phyloP scores from a whole-genome alignment of 2,329 filamentous ascomycete species.

The Hypoxylon sp. region DNA sequence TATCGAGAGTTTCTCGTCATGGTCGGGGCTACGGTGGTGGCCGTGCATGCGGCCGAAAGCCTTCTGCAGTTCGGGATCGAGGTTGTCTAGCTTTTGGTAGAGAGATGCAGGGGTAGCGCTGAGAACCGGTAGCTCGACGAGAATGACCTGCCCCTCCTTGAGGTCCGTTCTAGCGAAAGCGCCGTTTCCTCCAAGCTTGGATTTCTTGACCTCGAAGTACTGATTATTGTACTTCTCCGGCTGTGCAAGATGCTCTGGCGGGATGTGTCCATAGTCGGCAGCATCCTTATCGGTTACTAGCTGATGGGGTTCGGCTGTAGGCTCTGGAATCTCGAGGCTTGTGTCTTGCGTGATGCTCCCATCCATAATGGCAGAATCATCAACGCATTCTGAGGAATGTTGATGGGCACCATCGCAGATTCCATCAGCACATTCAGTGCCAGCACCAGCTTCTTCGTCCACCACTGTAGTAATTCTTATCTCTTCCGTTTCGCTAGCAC shows the following conservation, averaged over 20 bases:
- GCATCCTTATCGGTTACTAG: not conserved
- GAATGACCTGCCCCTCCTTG: conserved; percentile 50
- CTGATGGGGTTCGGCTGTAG: not conserved
- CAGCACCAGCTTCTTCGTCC: too few relatives aligned
- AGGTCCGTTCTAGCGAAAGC: conserved; percentile 56
- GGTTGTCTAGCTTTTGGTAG: conserved; percentile 47
- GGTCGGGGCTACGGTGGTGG: conserved; percentile 42
- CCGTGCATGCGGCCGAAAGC: conserved; percentile 52
- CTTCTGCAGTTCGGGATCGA: conserved; percentile 45
- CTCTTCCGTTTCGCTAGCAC: not conserved
- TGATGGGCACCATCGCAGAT: too few relatives aligned
- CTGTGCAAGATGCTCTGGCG: conserved; percentile 1
- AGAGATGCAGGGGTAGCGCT: conserved; percentile 44
- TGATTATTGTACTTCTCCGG: conserved; percentile 47
- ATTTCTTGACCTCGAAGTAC: conserved; percentile 53
- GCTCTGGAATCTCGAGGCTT: not conserved
- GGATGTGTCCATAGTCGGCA: conserved; percentile 11
- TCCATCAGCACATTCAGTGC: too few relatives aligned
- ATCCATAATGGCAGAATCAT: too few relatives aligned
- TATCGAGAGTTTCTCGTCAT: conserved; percentile 49
- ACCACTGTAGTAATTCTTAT: too few relatives aligned
- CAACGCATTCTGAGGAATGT: too few relatives aligned
- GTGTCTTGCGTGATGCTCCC: not conserved
- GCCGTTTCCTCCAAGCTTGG: conserved; percentile 55
- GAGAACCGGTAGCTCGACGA: conserved; percentile 57